Evolutionary conservation across 345 rosid species (phyloP).

Genomic region (Boechera stricta): DNA sequence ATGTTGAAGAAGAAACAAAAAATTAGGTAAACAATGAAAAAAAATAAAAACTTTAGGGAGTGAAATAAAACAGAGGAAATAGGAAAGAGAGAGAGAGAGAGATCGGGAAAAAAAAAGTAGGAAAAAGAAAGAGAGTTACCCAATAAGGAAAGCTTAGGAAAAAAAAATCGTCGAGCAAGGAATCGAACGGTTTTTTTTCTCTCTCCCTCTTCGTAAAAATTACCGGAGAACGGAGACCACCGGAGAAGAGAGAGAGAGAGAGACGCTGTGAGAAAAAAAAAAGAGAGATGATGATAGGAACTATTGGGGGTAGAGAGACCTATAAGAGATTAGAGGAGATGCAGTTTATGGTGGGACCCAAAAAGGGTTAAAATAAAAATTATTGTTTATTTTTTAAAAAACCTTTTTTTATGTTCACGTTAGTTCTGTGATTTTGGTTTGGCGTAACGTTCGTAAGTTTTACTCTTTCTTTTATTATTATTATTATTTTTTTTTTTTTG

Average conservation of each 20-base stretch:
- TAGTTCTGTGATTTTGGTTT: conserved; percentile 32
- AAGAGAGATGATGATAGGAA: conserved; percentile 1
- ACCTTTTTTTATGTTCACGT: conserved; percentile 21
- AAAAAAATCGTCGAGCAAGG: neutral
- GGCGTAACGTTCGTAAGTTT: conserved; percentile 10
- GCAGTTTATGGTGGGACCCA: conserved; percentile 42
- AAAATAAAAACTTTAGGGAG: neutral
- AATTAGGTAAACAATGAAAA: neutral
- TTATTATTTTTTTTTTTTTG: too few relatives aligned
- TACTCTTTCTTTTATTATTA: too few relatives aligned
- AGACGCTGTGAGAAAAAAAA: conserved; percentile 5
- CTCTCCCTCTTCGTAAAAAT: conserved; percentile 39
- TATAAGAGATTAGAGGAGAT: conserved; percentile 35
- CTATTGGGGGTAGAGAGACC: conserved; percentile 10
- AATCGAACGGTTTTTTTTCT: conserved; percentile 19
- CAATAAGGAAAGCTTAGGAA: conserved; percentile 18
- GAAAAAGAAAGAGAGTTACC: conserved; percentile 16
- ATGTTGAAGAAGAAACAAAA: neutral
- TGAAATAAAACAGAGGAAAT: conserved; percentile 13
- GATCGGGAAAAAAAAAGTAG: neutral
- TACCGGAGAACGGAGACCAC: conserved; percentile 30
- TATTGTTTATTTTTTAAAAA: neutral
- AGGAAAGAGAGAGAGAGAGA: conserved; percentile 10
- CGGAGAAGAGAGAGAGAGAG: conserved; percentile 43
- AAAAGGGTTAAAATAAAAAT: neutral